Base-by-base conservation (phyloP, 176 grass and related monocot genomes). In the Canna indica region DNA sequence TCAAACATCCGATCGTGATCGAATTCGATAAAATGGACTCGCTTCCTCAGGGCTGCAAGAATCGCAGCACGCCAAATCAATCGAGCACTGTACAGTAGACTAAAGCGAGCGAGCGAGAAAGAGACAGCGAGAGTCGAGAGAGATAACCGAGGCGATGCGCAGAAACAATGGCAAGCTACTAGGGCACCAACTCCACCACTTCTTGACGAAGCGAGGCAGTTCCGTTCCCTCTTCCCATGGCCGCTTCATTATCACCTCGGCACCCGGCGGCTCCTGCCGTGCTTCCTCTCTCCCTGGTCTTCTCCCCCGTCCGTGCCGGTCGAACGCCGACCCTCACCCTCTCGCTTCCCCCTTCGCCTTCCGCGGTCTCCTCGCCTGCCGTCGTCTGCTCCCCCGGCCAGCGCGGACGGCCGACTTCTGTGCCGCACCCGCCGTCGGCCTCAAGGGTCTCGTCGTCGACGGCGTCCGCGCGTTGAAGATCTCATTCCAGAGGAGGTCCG, bases 401-500 rank as follows among this genome's bases (percentile, higher is more conserved):
- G 22, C 24, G 67, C 39, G 28, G 27, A 27, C 68, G 42, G 26
- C 14, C 25, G 15, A 18, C 27, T 70, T 48, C 24, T 70, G 5
- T 14, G 39, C n/a, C 13, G 41, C 26, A 15, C 15, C 41, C 6
- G 14, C 15, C 1, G 68, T 47, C 3, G 39, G 68, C 26, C 39
- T 70, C 68, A 70, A 48, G 68, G 68, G 26, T 20, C 39, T 70
- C 28, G 68, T 70, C 16, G 13, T 47, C 4, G 68, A 47, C 24
- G 42, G 68, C 1, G 25, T 24, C 45, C 27, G 68, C 44, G 16
- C 42, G 39, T 44, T 70, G 12, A 46, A 32, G 68, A 32, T 70
- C 42, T 70, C 39, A 25, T 70, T 70, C 25, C 68, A 70, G 41
- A 47, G 68, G 42, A 24, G 42, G 42, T 48, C 68, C 15, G 44